Base-by-base conservation (phyloP, 768 basidiomycete genomes). In the Mycena haematopus region DNA sequence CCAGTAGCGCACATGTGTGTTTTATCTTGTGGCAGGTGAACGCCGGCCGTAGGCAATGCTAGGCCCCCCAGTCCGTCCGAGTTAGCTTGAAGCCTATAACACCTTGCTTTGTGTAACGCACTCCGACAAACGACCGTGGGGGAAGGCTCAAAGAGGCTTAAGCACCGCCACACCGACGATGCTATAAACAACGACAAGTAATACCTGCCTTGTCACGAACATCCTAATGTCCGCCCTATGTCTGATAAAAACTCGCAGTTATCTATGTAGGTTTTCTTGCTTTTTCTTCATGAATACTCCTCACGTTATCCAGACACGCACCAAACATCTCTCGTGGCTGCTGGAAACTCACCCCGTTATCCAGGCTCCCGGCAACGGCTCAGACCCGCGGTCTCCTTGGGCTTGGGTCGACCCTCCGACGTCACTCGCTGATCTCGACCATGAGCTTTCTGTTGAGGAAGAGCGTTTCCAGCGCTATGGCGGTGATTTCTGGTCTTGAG, bases 371-470 rank as follows among this genome's bases (percentile, higher is more conserved):
- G 27, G 15, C 47, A 19, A 15, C 47, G n/a, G n/a, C 25, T 5
- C 7, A 9, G 25, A 19, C 25, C 25, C 4, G 13, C 22, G 45
- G 7, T 49, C 47, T 3, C 15, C 13, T 6, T 49, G 25, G 27
- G 57, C 40, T 56, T 47, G 3, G 52, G 53, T 55, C 15, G 58
- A n/a, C 15, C 49, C 50, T 10, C 35, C 56, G 7, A 27, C 19
- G n/a, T 10, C 49, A 11, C 7, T 33, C 25, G 44, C 13, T 4
- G 13, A 15, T 9, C 44, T 45, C 44, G 44, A 45, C 22, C 5
- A 11, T 6, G 44, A 45, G 22, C 22, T 45, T 3, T n/a, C 44
- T 10, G 22, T 45, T 1, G 44, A 45, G 11, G 44, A 45, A 14
- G 44, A 45, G 44, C 44, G 44, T n/a, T 22, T 45, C 22, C 44